Evolutionary conservation across 768 basidiomycete species (phyloP).

Genomic region (Pholiota microspora): DNA sequence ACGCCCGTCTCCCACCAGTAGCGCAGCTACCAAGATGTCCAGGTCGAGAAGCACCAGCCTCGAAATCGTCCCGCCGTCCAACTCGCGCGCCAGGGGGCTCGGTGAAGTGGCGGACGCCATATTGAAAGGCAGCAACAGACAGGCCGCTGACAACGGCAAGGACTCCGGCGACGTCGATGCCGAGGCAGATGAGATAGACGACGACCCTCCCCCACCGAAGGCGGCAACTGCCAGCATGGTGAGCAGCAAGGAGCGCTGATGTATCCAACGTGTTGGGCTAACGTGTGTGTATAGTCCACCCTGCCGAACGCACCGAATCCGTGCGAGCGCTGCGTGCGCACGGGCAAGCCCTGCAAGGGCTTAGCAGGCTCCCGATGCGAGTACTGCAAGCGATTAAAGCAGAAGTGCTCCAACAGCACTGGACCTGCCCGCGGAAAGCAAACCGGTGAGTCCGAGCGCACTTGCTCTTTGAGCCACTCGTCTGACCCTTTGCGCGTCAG

Average conservation of each 20-base stretch:
- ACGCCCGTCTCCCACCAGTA: constrained; percentile 2
- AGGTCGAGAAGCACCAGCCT: constrained; percentile 34
- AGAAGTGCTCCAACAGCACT: constrained; percentile 45
- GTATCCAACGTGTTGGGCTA: constrained; percentile 1
- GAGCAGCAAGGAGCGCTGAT: constrained; percentile 4
- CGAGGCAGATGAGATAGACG: constrained; percentile 30
- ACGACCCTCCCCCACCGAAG: constrained; percentile 21
- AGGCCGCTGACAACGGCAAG: constrained; percentile 17
- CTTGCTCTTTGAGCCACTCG: constrained; percentile 2
- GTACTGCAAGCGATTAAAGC: constrained; percentile 44
- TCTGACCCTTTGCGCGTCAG: constrained; percentile 9
- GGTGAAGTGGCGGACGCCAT: constrained; percentile 30
- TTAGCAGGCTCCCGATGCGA: constrained; percentile 43
- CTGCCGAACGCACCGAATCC: constrained; percentile 34
- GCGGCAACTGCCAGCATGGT: constrained; percentile 18
- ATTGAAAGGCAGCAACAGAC: constrained; percentile 26
- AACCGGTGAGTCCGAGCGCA: constrained; percentile 27
- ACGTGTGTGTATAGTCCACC: constrained; percentile 17
- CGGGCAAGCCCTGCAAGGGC: constrained; percentile 40
- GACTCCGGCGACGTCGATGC: constrained; percentile 25
- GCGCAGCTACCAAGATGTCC: constrained; percentile 25
- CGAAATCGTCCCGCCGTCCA: constrained; percentile 32
- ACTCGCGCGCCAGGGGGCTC: constrained; percentile 26
- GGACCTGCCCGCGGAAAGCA: constrained; percentile 41
- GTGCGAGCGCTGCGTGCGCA: constrained; percentile 44